A percentile compares a stretch with the other conserved stretches of the same genome.
Conservation (phyloP, 2,329 filamentous ascomycete species). For the Cytospora schulzeri region DNA sequence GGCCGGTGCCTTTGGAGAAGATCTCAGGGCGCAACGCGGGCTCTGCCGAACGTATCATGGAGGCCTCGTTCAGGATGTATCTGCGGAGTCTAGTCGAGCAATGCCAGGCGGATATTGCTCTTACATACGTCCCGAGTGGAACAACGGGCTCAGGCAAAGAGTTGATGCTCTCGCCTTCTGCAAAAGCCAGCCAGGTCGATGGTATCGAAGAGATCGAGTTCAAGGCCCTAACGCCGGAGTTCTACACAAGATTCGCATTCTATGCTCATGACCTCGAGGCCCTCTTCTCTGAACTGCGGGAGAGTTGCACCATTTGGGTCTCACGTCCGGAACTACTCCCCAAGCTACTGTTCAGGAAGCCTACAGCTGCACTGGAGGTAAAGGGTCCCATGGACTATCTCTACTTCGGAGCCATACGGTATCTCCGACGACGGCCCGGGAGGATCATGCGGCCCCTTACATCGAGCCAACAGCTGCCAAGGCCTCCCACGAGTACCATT, state of each 20-base stretch:
- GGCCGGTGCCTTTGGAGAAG: constrained; percentile 61
- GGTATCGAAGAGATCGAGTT: constrained; percentile 51
- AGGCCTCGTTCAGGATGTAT: constrained; percentile 51
- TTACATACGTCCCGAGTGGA: constrained; percentile 59
- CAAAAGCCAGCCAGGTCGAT: constrained; percentile 26
- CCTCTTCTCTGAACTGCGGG: constrained; percentile 60
- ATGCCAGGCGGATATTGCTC: constrained; percentile 45
- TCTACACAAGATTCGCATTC: constrained; percentile 67
- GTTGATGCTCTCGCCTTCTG: constrained; percentile 40
- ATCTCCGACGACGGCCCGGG: constrained; percentile 45
- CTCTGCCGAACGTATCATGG: constrained; percentile 49
- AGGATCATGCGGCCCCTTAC: constrained; percentile 45
- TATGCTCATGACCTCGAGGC: constrained; percentile 65
- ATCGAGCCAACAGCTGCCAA: constrained; percentile 36
- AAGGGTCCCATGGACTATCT: constrained; percentile 42
- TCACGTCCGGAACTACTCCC: constrained; percentile 56
- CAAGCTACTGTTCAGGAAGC: constrained; percentile 46
- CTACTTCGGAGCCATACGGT: constrained; percentile 48
- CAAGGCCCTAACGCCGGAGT: constrained; percentile 63
- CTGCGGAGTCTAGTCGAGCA: constrained; percentile 52
- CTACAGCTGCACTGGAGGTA: constrained; percentile 39
- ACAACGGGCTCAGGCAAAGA: constrained; percentile 42
- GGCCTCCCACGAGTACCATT: constrained; percentile 21
- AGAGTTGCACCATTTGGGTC: constrained; percentile 60
- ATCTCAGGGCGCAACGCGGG: constrained; percentile 59